Evolutionary conservation across 768 basidiomycete genomes (phyloP).

Genomic region (Auricularia sp.): DNA sequence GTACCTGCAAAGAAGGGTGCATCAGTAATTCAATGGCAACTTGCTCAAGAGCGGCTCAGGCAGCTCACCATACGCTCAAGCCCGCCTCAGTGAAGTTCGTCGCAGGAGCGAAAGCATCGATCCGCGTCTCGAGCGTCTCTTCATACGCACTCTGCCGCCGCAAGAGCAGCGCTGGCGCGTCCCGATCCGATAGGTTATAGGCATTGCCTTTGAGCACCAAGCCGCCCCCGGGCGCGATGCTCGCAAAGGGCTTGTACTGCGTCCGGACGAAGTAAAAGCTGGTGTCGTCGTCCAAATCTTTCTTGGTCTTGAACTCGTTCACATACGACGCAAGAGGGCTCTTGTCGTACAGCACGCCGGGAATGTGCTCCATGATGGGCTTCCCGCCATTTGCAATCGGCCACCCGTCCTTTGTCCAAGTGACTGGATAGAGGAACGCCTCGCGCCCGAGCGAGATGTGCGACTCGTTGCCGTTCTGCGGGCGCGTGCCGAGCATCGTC

Average conservation of each 20-base stretch:
- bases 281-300: background rate
- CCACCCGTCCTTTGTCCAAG: slow-evolving; percentile 5
- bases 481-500: slow-evolving; percentile 2
- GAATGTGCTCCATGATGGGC: slow-evolving; percentile 1
- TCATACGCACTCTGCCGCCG: slow-evolving; percentile 30
- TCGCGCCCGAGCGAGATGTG: slow-evolving; percentile 3
- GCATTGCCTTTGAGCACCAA: slow-evolving; percentile 27
- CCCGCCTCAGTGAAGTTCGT: slow-evolving; percentile 30
- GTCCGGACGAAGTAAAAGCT: slow-evolving; percentile 31
- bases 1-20: background rate
- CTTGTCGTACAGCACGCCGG: slow-evolving; percentile 1
- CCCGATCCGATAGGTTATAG: slow-evolving; percentile 31
- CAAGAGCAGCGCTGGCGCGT: slow-evolving; percentile 27
- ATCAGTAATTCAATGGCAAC: background rate
- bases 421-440: slow-evolving; percentile 2
- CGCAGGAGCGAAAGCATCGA: slow-evolving; percentile 22
- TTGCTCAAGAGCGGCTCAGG: slow-evolving; percentile 8
- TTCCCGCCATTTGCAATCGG: slow-evolving; percentile 1
- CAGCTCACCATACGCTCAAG: slow-evolving; percentile 27
- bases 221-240: slow-evolving; percentile 18
- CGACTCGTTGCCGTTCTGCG: slow-evolving; percentile 1
- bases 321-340: background rate
- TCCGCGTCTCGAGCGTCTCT: slow-evolving; percentile 28
- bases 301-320: background rate
- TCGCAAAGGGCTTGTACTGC: slow-evolving; percentile 30